Percentiles rank a stretch among this genome's conserved stretches.
phyloP scores from a whole-genome alignment of 352 stramenopile genomes.

The Pythium rishiriense region DNA sequence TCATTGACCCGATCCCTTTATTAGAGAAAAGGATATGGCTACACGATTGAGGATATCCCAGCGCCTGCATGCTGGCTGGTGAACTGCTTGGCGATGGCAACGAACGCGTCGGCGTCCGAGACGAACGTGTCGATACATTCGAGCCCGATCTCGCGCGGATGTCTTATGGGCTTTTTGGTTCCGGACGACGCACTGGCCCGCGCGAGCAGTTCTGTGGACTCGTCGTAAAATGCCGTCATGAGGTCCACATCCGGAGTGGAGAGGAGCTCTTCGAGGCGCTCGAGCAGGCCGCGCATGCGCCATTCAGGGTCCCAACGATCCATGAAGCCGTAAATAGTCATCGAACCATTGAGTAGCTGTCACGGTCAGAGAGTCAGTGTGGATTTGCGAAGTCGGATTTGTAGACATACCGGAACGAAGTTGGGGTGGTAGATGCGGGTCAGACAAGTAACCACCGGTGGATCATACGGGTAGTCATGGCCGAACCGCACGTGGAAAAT shows the following conservation, averaged over 20 bases:
- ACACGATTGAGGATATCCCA: neutral
- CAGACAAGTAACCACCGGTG: slow-evolving; percentile 40
- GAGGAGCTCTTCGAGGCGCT: slow-evolving; percentile 43
- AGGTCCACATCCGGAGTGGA: slow-evolving; percentile 40
- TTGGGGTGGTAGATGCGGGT: slow-evolving; percentile 76
- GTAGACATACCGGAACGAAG: slow-evolving; percentile 51
- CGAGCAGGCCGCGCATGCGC: slow-evolving; percentile 51
- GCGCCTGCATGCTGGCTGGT: slow-evolving; percentile 19
- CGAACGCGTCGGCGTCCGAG: slow-evolving; percentile 38
- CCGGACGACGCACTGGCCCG: slow-evolving; percentile 16
- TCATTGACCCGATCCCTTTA: neutral
- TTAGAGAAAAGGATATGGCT: slow-evolving; percentile 10
- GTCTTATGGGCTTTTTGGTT: slow-evolving; percentile 31
- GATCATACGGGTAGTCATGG: slow-evolving; percentile 61
- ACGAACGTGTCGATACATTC: slow-evolving; percentile 54
- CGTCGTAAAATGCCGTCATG: slow-evolving; percentile 46
- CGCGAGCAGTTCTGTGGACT: slow-evolving; percentile 30
- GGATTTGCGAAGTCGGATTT: neutral
- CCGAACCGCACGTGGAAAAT: slow-evolving; percentile 52
- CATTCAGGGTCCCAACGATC: slow-evolving; percentile 53
- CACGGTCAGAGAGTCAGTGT: neutral
- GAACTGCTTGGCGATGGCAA: slow-evolving; percentile 34
- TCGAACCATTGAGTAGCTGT: slow-evolving; percentile 57
- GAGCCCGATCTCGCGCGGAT: slow-evolving; percentile 51
- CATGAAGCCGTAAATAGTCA: slow-evolving; percentile 44